Evolutionary conservation across 768 basidiomycete species (phyloP), one percentile per base, ranked within the genome.

Genomic region (Leccinum fibrillosum): DNA sequence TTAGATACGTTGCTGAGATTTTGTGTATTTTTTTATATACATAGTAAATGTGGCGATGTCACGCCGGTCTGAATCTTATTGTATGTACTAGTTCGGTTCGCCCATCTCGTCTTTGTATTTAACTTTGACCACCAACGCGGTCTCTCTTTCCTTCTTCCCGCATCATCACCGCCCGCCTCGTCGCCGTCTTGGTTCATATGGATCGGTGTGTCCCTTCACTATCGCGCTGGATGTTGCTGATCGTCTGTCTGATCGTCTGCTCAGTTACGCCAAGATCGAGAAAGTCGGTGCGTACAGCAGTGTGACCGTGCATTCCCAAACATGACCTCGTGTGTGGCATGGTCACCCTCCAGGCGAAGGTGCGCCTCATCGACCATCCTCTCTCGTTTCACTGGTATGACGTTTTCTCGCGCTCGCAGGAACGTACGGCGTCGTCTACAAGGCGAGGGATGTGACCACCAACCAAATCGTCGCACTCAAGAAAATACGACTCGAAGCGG

Each of bases 361-460:
- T 77, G 62, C 19, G 64, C 12, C 30, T 44, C 39, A 17, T 17
- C 13, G 17, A 21, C 25, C 21, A n/a, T 34, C 26, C 25, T 11
- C 19, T n/a, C 35, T 19, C n/a, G 4, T 17, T 50, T 21, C 49
- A 4, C 47, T 68, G 45, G 58, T 54, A 60, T 49, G 26, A 45
- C 34, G 35, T 39, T 48, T 55, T 45, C 53, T 49, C 57, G 53
- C 69, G 97, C 51, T 49, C 57, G 53, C 69, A 98, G 96, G 96
- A 64, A 98, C 96, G 25, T 98, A 98, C 65, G 96, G 96, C 56
- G 96, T 98, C 53, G 96, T 98, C 21, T 98, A 98, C 82, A 97
- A 98, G 75, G 96, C 96, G 42, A 84, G 86, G 64, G 95, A 98
- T 71, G 75, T 85, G 61, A 81, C 75, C 49, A 89, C 83, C 9